Evolutionary conservation across 257 asterid genomes (phyloP).

Genomic region (Solanum pinnatisectum): DNA sequence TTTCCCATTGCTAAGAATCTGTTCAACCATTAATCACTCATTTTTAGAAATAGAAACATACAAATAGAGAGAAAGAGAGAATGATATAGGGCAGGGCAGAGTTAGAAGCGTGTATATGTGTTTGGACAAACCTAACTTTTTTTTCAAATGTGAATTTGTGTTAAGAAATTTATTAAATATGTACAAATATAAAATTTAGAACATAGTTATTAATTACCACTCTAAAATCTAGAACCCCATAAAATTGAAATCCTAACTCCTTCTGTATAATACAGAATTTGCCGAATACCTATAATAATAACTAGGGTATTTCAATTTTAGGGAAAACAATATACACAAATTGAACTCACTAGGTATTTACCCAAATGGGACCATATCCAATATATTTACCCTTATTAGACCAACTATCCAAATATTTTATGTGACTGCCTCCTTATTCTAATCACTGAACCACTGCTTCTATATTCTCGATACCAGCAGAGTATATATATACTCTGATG

Average conservation of each 20-base stretch:
- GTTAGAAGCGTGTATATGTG: not conserved
- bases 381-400: too few species aligned
- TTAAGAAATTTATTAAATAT: not conserved
- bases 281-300: too few species aligned
- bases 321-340: too few species aligned
- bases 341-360: too few species aligned
- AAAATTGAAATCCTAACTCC: not conserved
- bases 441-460: not conserved
- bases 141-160: not conserved
- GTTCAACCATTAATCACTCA: not conserved
- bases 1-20: conserved; percentile 73
- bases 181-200: not conserved
- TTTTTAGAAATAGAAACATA: not conserved
- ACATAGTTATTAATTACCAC: not conserved
- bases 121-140: not conserved
- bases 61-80: not conserved
- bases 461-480: too few species aligned
- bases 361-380: too few species aligned
- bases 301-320: not conserved
- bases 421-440: too few species aligned
- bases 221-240: not conserved
- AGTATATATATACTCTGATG: too few species aligned
- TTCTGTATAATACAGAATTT: too few species aligned
- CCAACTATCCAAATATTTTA: too few species aligned
- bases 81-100: not conserved